These are phyloP conservation scores for Camillea tinctor DNA, from an alignment of 2,329 filamentous ascomycete genomes.

Conservation along the genomic window DNA sequence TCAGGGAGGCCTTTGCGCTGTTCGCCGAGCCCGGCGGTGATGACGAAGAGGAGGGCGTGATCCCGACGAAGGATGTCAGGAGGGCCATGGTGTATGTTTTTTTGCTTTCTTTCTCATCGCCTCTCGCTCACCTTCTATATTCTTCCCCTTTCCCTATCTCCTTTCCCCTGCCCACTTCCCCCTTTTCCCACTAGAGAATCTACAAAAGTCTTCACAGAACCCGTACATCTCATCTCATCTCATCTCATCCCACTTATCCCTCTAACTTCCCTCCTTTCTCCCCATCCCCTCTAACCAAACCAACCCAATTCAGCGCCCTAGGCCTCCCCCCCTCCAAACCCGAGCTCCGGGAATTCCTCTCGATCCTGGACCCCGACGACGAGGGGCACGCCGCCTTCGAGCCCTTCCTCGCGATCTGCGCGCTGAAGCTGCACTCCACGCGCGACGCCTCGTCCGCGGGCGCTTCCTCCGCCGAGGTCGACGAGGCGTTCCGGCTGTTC, in stretches of 20 bases:
- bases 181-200: no score
- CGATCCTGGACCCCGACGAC: conserved; percentile 77
- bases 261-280: conserved; percentile 1
- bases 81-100: conserved; percentile 67
- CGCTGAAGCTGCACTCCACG: conserved; percentile 71
- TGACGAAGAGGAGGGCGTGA: conserved; percentile 70
- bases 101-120: neutral
- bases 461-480: conserved; percentile 59
- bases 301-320: conserved; percentile 61
- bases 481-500: conserved; percentile 81
- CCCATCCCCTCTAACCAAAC: neutral
- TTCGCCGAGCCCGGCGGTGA: conserved; percentile 68
- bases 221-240: no score
- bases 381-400: conserved; percentile 77
- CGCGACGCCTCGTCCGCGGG: conserved; percentile 46
- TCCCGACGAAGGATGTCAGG: conserved; percentile 66
- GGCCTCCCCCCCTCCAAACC: conserved; percentile 65
- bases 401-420: conserved; percentile 83
- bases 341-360: conserved; percentile 75
- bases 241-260: neutral
- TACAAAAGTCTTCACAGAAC: no score
- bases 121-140: neutral
- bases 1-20: conserved; percentile 83
- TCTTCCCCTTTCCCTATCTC: conserved; percentile 1
- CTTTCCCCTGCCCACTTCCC: no score